Percentiles rank a stretch among this genome's conserved stretches.
These are phyloP conservation scores for Boechera divaricarpa DNA, from an alignment of 345 rosid genomes.

Conservation along the genomic window DNA sequence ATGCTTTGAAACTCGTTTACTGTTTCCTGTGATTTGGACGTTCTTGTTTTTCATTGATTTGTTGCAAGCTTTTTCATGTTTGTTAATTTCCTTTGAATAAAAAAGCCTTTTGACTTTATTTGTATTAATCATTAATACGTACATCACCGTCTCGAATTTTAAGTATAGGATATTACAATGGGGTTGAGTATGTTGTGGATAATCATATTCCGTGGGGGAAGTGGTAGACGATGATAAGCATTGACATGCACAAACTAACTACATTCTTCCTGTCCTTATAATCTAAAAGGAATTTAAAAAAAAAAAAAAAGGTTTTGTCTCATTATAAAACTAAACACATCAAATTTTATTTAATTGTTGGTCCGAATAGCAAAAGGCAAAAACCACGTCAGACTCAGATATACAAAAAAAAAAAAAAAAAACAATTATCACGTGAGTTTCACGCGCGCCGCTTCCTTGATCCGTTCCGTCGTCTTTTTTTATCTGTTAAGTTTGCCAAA, in stretches of 20 bases:
- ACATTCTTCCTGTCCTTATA: background rate
- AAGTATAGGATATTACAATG: background rate
- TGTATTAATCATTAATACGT: background rate
- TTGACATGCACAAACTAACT: conserved; percentile 5
- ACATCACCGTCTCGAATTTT: background rate
- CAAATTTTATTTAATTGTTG: no score
- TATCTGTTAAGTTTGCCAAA: background rate
- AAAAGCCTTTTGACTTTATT: background rate
- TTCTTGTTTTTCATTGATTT: conserved; percentile 22
- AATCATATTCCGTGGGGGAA: background rate
- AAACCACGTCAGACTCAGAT: background rate
- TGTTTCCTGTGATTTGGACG: background rate
- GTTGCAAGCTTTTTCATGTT: conserved; percentile 26
- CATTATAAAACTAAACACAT: no score
- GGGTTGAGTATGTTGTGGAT: background rate
- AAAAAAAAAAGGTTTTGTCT: background rate
- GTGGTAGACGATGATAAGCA: background rate
- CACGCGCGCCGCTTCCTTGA: conserved; percentile 3
- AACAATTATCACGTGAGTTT: background rate
- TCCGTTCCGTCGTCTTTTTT: background rate
- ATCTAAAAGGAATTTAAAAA: background rate
- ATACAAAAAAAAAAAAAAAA: background rate
- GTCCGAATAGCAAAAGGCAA: background rate
- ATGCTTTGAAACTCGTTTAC: conserved; percentile 19
- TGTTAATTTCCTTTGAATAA: conserved; percentile 1